These are phyloP conservation scores for Nissolia schottii DNA, from an alignment of 306 rosid genomes.

Conservation along the genomic window DNA sequence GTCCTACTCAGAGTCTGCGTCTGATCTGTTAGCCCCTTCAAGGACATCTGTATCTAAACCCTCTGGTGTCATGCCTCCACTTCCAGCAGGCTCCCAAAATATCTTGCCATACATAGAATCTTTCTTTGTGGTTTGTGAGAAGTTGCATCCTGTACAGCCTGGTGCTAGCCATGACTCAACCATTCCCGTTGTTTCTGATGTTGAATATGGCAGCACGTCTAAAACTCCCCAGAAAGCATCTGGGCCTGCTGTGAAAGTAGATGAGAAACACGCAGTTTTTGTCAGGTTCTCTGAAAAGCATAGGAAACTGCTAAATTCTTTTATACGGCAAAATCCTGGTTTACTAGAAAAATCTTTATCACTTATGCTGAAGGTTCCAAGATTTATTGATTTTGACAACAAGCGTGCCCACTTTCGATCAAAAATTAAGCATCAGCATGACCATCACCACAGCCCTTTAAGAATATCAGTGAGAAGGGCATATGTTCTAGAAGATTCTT, in stretches of 20 bases:
- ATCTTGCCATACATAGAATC: constrained; percentile 96
- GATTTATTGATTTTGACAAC: constrained; percentile 91
- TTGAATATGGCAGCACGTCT: constrained; percentile 64
- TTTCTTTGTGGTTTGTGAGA: constrained; percentile 98
- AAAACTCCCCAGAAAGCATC: constrained; percentile 57
- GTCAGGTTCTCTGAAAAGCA: constrained; percentile 95
- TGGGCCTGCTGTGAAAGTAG: constrained; percentile 55
- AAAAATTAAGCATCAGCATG: constrained; percentile 95
- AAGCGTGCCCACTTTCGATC: constrained; percentile 97
- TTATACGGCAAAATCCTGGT: constrained; percentile 97
- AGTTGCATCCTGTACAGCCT: constrained; percentile 78
- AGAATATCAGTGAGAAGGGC: constrained; percentile 98
- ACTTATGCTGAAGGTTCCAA: constrained; percentile 92
- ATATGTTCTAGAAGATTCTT: constrained; percentile 95
- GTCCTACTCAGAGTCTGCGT: constrained; percentile 70
- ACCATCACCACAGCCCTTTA: constrained; percentile 88
- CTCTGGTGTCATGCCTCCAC: constrained; percentile 69
- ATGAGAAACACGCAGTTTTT: constrained; percentile 77
- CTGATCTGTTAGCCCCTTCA: constrained; percentile 51
- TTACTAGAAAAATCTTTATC: constrained; percentile 95
- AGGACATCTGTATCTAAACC: constrained; percentile 61
- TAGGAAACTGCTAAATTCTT: constrained; percentile 88
- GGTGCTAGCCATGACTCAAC: constrained; percentile 60
- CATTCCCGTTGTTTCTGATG: constrained; percentile 58
- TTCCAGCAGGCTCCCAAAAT: constrained; percentile 98